phyloP scores from a whole-genome alignment of 1,284 basidiomycete species.

The Apiotrichum porosum region DNA sequence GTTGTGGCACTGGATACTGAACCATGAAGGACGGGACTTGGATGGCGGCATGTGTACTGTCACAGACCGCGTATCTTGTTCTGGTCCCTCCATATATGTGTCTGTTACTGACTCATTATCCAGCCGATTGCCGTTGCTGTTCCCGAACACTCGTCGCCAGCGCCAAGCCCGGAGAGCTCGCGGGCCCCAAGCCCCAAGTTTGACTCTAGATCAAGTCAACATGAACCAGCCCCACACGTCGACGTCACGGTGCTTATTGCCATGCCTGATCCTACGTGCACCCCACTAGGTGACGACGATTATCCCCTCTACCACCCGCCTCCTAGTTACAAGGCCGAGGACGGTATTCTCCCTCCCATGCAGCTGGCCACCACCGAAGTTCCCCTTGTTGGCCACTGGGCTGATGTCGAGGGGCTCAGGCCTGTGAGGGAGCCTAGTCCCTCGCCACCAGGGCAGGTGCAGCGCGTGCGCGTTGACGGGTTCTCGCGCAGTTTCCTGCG shows the following conservation, averaged over 20 bases:
- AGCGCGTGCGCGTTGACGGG: slow-evolving; percentile 6
- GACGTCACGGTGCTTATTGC: slow-evolving; percentile 18
- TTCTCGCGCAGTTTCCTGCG: slow-evolving; percentile 2
- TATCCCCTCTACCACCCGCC: background rate
- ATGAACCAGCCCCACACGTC: slow-evolving; percentile 1
- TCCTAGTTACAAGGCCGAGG: slow-evolving; percentile 5
- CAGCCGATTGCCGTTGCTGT: slow-evolving; percentile 6
- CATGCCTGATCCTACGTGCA: slow-evolving; percentile 10
- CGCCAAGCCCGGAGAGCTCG: too few species aligned
- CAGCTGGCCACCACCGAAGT: slow-evolving; percentile 2
- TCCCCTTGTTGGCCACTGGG: slow-evolving; percentile 5
- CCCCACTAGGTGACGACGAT: background rate
- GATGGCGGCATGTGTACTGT: too few species aligned
- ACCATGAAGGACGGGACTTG: too few species aligned
- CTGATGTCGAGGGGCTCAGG: slow-evolving; percentile 3
- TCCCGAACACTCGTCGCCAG: slow-evolving; percentile 1
- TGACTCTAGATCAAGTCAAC: too few species aligned
- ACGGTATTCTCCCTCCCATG: slow-evolving; percentile 1
- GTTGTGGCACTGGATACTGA: too few species aligned
- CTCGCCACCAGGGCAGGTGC: background rate
- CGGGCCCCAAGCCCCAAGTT: too few species aligned
- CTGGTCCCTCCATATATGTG: too few species aligned
- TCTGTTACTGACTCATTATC: too few species aligned
- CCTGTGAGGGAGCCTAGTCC: background rate
- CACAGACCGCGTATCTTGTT: too few species aligned